Percentiles rank a stretch among this genome's conserved stretches.
These are phyloP conservation scores for Chlamydomonas asymmetrica DNA, from an alignment of 139 green algal genomes.

Conservation along the genomic window DNA sequence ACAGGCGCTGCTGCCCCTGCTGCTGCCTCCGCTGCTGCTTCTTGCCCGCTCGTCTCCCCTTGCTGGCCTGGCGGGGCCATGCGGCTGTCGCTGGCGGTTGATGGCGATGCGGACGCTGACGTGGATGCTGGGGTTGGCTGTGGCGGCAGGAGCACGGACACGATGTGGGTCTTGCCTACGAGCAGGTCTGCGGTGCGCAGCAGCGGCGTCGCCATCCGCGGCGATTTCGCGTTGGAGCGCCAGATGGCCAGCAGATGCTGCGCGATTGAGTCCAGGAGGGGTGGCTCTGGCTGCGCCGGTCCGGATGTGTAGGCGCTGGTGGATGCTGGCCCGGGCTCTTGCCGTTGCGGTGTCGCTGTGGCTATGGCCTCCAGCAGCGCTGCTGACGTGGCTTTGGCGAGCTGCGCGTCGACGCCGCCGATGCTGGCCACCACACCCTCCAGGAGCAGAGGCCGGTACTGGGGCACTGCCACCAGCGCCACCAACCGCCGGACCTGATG, in stretches of 20 bases:
- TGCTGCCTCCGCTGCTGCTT: constrained; percentile 10
- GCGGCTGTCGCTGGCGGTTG: background rate
- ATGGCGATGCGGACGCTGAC: constrained; percentile 11
- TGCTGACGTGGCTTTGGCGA: constrained; percentile 52
- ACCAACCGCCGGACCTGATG: background rate
- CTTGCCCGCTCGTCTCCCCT: background rate
- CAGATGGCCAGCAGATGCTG: constrained; percentile 41
- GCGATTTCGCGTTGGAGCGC: constrained; percentile 34
- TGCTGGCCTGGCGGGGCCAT: background rate
- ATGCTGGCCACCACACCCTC: constrained; percentile 80
- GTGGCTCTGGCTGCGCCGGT: background rate
- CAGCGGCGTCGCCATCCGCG: constrained; percentile 53
- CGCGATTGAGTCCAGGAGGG: constrained; percentile 16
- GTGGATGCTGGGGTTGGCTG: no score
- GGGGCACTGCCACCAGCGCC: background rate
- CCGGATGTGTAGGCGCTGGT: background rate
- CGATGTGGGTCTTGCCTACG: constrained; percentile 29
- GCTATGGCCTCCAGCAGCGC: constrained; percentile 54
- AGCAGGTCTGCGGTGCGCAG: constrained; percentile 60
- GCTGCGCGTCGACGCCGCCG: constrained; percentile 74
- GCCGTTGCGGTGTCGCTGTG: background rate
- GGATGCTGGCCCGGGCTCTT: background rate
- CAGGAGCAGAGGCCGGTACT: constrained; percentile 44
- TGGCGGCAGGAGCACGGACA: background rate
- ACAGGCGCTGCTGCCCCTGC: background rate